Evolutionary conservation across 2,329 filamentous ascomycete genomes (phyloP), one percentile per base, ranked within the genome.

Genomic region (Aspergillus novofumigatus): DNA sequence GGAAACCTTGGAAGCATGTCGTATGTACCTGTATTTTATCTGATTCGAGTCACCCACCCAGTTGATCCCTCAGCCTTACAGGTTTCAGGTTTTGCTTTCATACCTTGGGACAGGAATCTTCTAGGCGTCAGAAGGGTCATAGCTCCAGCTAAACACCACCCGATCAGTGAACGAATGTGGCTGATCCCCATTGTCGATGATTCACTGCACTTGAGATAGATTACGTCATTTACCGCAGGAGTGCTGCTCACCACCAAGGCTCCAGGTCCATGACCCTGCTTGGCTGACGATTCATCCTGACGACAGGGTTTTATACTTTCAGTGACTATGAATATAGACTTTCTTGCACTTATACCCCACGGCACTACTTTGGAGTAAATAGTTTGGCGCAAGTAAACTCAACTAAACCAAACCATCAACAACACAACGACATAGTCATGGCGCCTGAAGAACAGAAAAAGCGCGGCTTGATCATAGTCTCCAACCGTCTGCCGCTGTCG

Each of bases 401-500:
- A 32, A 11, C 11, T 1, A 4, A 11, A 29, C 26, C 6, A 10
- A 14, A 0, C 29, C 32, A 17, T 38, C 32, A 17, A 2, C 32
- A 38, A 38, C 32, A 17, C 14, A 35, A 3, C 32, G 17, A 17
- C 32, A 35, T 17, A 38, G 14, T 17, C 32, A 38, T 38, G 32
- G 32, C 32, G 14, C 7, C 32, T 7, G 14, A 32, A 32, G 29
- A 38, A 0, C 44, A 47, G 44, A 23, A 47, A 10, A 72, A 71
- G 44, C 65, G 64, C 21, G 67, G 67, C n/a, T 63, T 74, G 7
- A 69, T 96, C 53, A 86, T 97, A 42, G 86, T 96, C 62, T 96
- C 92, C 26, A 97, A 97, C 73, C 90, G 93, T 52, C 83, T 97
- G 35, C 92, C 92, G 51, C 90, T 97, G 69, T 96, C 91, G 55